phyloP scores from a whole-genome alignment of 139 green algal species.

The Dunaliella sp. region DNA sequence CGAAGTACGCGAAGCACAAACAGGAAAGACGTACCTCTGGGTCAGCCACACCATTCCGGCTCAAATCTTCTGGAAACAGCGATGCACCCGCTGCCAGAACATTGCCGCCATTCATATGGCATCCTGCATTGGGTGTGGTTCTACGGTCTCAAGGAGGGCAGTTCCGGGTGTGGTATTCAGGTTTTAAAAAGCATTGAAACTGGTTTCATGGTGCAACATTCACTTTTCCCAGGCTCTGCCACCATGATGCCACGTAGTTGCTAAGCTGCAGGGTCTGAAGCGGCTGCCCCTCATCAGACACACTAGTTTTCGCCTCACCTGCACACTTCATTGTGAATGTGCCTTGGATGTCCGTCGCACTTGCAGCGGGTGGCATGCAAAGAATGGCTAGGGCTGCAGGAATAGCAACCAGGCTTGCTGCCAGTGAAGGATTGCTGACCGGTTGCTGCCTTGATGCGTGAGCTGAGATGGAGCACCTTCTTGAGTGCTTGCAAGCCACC shows the following conservation, averaged over 20 bases:
- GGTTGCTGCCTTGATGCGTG: no score
- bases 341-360: background rate
- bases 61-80: slow-evolving; percentile 50
- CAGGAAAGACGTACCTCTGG: slow-evolving; percentile 21
- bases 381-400: background rate
- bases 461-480: no score
- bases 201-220: background rate
- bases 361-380: background rate
- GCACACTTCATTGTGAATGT: slow-evolving; percentile 12
- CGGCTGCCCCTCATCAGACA: no score
- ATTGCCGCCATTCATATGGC: slow-evolving; percentile 76
- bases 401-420: background rate
- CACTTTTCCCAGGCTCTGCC: background rate
- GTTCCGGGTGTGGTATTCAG: background rate
- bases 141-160: background rate
- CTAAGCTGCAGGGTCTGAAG: no score
- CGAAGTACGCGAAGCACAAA: no score
- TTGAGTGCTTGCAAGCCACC: no score
- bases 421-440: no score
- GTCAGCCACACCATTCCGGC: slow-evolving; percentile 47
- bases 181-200: background rate
- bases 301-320: no score
- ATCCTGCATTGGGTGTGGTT: slow-evolving; percentile 41
- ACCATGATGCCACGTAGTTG: no score
- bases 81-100: slow-evolving; percentile 63